Base-by-base conservation (phyloP, 1,284 basidiomycete species). In the Irpex sp. region DNA sequence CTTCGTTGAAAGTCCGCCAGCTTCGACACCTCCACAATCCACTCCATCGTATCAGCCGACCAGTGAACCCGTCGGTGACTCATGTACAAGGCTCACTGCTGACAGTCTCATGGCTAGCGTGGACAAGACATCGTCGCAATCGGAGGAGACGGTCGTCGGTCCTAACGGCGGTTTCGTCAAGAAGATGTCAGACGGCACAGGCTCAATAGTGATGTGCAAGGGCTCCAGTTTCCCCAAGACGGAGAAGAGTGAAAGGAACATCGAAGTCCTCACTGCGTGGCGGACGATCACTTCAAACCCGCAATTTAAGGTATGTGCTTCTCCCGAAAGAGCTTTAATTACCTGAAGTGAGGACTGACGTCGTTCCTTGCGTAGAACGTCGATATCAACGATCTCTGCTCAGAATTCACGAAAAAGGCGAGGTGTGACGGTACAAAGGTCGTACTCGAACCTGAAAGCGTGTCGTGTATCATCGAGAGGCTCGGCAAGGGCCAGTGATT, bases 371-470 rank as follows among this genome's bases (percentile, higher is more conserved):
- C 63, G 36, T 67, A 92, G 88, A 88, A 91, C 67, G 78, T 83
- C 47, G 91, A 93, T 69, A 86, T 93, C 65, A 90, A 89, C 67
- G 80, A 88, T 58, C 77, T 93, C 17, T 93, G 91, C 70, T 72
- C 83, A 7, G 89, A 92, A 74, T 92, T 93, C 70, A 83, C 89
- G 51, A 82, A 76, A 69, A 93, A 93, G 76, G 91, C 92, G 56
- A 81, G 84, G 58, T 93, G 91, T 70, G 90, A 93, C 66, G 91
- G 92, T 36, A 86, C 84, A 36, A 90, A 90, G 76, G 88, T 92
- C 50, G 90, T 92, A 19, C 76, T 92, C 58, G 88, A 92, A 70
- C 89, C 89, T 13, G 78, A 83, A 68, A 84, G 87, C 36, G 86
- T 91, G 66, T 77, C 80, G 66, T 79, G 83, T 64, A 86, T 92